Conservation (phyloP, 331 rosid species). For the Malus hybrid region DNA sequence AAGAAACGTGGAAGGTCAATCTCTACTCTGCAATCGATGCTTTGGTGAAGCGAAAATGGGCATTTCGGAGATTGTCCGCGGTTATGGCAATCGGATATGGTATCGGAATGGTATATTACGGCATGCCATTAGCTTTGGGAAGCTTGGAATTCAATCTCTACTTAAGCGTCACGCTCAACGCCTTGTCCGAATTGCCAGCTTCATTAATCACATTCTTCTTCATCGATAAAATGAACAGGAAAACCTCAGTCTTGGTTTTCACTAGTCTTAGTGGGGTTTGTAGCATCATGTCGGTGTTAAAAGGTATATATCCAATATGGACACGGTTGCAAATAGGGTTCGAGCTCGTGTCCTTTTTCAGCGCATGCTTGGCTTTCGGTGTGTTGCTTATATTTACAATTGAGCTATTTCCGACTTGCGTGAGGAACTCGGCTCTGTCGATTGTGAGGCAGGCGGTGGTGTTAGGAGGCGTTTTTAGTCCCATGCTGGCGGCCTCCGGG, state of each 20-base stretch:
- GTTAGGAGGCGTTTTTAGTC: constrained; percentile 55
- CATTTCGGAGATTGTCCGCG: constrained; percentile 18
- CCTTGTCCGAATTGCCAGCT: constrained; percentile 58
- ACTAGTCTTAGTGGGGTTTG: constrained; percentile 33
- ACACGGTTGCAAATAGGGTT: constrained; percentile 24
- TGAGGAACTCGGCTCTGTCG: constrained; percentile 54
- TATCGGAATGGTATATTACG: constrained; percentile 53
- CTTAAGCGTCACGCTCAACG: constrained; percentile 43
- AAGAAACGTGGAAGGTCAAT: constrained; percentile 26
- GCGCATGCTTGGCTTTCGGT: constrained; percentile 37
- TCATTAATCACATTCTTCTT: constrained; percentile 27
- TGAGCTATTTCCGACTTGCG: constrained; percentile 67
- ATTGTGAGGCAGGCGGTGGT: constrained; percentile 64
- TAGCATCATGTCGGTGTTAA: constrained; percentile 31
- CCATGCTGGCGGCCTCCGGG: constrained; percentile 44
- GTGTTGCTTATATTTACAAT: constrained; percentile 36
- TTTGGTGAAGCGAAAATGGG: constrained; percentile 40
- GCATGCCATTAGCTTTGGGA: constrained; percentile 41
- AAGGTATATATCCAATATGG: not conserved
- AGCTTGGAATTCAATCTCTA: too few species aligned
- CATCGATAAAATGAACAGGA: constrained; percentile 40
- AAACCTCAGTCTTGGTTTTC: constrained; percentile 18
- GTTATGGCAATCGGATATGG: constrained; percentile 44
- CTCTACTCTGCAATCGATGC: constrained; percentile 29
- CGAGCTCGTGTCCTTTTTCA: constrained; percentile 48